phyloP scores from a whole-genome alignment of 176 grass and related monocot genomes.

The Hyparrhenia diplandra region DNA sequence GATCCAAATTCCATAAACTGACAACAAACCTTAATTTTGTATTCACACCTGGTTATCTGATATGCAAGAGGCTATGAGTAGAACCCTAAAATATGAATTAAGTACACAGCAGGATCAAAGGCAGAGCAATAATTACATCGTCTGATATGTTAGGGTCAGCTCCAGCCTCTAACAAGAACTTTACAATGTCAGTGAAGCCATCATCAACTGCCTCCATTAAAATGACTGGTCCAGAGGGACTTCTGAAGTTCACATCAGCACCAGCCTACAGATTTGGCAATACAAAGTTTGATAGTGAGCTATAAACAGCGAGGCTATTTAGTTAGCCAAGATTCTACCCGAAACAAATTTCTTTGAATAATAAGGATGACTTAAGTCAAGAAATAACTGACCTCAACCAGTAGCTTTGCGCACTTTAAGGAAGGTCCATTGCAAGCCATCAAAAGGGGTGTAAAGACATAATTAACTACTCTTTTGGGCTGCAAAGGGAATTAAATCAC shows the following conservation, averaged over 20 bases:
- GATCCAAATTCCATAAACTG: not conserved
- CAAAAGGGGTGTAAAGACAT: constrained; percentile 24
- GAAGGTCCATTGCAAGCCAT: not conserved
- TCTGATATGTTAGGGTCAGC: constrained; percentile 44
- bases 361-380: not conserved
- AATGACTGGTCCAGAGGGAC: not conserved
- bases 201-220: constrained; percentile 22
- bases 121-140: constrained; percentile 4
- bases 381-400: not conserved
- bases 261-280: constrained; percentile 36
- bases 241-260: constrained; percentile 38
- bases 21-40: not conserved
- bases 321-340: not conserved
- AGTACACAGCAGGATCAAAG: not conserved
- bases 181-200: constrained; percentile 36
- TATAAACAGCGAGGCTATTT: not conserved
- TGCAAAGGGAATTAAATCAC: not conserved
- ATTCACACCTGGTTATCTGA: not conserved
- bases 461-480: not conserved
- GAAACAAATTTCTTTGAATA: not conserved
- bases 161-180: constrained; percentile 40
- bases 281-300: not conserved
- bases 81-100: too few species aligned
- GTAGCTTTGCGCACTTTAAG: not conserved
- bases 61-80: not conserved